Percentiles rank a stretch among this genome's conserved stretches.
Conservation (phyloP, 371 early-diverging fungal species). For the Coemansia sp. region DNA sequence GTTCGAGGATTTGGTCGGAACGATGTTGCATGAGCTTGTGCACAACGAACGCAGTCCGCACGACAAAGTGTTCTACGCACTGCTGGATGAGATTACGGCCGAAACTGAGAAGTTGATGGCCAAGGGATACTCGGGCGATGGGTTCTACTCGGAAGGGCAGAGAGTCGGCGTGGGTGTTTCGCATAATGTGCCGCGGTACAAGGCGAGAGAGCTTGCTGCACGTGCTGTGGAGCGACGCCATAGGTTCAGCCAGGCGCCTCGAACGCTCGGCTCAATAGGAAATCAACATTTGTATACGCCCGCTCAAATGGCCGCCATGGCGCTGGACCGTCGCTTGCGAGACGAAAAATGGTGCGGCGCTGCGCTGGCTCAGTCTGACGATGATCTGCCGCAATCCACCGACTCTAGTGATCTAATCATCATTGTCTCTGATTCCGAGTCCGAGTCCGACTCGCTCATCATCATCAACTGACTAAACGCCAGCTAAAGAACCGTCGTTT, state of each 20-base stretch:
- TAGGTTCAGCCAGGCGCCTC: constrained; percentile 18
- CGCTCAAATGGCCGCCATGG: constrained; percentile 41
- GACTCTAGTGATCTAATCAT: not conserved
- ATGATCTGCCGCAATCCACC: not conserved
- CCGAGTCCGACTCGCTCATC: constrained; percentile 7
- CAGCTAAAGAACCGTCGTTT: too few relatives aligned
- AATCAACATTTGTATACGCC: constrained; percentile 10
- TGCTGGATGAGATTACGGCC: constrained; percentile 33
- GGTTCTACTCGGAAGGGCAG: constrained; percentile 31
- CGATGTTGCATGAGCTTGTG: constrained; percentile 50
- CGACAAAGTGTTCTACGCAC: constrained; percentile 30
- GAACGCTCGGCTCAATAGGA: constrained; percentile 13
- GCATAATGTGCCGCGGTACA: constrained; percentile 20
- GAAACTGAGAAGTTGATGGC: constrained; percentile 37
- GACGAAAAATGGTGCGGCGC: constrained; percentile 47
- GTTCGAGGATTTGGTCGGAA: constrained; percentile 44
- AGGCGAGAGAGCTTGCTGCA: constrained; percentile 12
- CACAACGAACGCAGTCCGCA: constrained; percentile 46
- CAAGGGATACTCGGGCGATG: constrained; percentile 43
- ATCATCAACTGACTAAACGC: not conserved
- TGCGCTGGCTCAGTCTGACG: constrained; percentile 8
- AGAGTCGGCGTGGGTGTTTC: constrained; percentile 23
- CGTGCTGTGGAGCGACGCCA: constrained; percentile 15
- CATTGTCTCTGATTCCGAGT: constrained; percentile 25
- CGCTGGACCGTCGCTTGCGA: constrained; percentile 29